Evolutionary conservation across 805 yeast species (phyloP).

Genomic region (Barnettozyma salicaria): DNA sequence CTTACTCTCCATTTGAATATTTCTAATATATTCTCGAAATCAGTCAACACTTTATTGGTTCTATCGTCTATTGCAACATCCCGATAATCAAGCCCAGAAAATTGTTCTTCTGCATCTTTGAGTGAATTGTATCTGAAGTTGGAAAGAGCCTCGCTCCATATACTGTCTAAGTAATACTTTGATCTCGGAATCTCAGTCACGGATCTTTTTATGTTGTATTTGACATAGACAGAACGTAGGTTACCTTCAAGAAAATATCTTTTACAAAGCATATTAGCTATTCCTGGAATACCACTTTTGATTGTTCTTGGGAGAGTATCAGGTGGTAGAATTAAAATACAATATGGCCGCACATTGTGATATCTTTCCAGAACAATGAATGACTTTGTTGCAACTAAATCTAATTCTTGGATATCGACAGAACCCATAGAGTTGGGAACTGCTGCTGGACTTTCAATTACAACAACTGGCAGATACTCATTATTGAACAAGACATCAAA

Average conservation of each 20-base stretch:
- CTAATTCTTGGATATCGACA: conserved; percentile 37
- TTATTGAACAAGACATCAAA: conserved; percentile 72
- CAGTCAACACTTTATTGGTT: conserved; percentile 66
- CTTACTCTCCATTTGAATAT: conserved; percentile 73
- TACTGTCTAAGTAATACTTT: conserved; percentile 71
- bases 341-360: conserved; percentile 75
- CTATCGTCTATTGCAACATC: conserved; percentile 73
- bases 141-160: conserved; percentile 64
- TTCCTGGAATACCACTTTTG: conserved; percentile 82
- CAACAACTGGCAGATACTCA: conserved; percentile 78
- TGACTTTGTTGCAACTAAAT: conserved; percentile 42
- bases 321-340: conserved; percentile 74
- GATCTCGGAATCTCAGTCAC: conserved; percentile 66
- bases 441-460: conserved; percentile 68
- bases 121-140: conserved; percentile 55
- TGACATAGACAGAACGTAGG: conserved; percentile 74
- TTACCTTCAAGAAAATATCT: conserved; percentile 71
- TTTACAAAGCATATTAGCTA: conserved; percentile 85
- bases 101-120: conserved; percentile 59
- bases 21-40: conserved; percentile 65
- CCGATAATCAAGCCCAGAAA: conserved; percentile 75
- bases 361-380: conserved; percentile 42
- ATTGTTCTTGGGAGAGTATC: conserved; percentile 79
- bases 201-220: conserved; percentile 63
- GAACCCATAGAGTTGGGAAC: conserved; percentile 25